Conservation (phyloP, 2,329 filamentous ascomycete species). For the Ramularia endophylla region DNA sequence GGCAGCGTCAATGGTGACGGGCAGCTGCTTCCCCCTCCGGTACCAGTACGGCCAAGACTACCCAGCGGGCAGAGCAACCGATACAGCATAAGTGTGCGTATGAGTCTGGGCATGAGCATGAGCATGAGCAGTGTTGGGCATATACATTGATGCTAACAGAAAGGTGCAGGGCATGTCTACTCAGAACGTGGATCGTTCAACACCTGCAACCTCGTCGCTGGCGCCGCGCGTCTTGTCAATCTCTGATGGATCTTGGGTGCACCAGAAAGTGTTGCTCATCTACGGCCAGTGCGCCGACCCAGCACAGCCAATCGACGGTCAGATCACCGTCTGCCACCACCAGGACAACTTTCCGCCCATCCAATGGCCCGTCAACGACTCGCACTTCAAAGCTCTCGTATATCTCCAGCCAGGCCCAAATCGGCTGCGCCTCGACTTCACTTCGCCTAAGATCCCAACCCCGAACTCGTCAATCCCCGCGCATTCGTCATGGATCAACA, state of each 20-base stretch:
- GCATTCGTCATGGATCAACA: constrained; percentile 72
- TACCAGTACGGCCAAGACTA: constrained; percentile 30
- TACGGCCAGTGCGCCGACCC: constrained; percentile 76
- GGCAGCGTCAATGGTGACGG: constrained; percentile 35
- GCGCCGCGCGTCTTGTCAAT: constrained; percentile 76
- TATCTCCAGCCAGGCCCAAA: constrained; percentile 92
- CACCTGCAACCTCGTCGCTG: constrained; percentile 59
- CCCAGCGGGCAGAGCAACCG: constrained; percentile 42
- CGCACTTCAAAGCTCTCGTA: constrained; percentile 84
- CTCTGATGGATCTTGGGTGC: constrained; percentile 78
- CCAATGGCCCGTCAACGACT: constrained; percentile 81
- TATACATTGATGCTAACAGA: constrained; percentile 1
- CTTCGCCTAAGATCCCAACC: constrained; percentile 69
- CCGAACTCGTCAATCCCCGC: constrained; percentile 60
- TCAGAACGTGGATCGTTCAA: constrained; percentile 21
- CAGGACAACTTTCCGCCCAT: constrained; percentile 80
- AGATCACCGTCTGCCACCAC: constrained; percentile 69
- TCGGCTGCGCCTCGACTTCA: constrained; percentile 78
- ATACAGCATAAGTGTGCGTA: constrained; percentile 48
- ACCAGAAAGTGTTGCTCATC: constrained; percentile 82
- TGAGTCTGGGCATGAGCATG: too few relatives aligned
- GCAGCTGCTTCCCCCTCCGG: constrained; percentile 22
- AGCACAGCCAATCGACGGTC: constrained; percentile 68
- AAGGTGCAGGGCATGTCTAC: constrained; percentile 16
- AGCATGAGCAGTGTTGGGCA: too few relatives aligned